phyloP scores from a whole-genome alignment of 208 protist species.

The Crithidia bombi region DNA sequence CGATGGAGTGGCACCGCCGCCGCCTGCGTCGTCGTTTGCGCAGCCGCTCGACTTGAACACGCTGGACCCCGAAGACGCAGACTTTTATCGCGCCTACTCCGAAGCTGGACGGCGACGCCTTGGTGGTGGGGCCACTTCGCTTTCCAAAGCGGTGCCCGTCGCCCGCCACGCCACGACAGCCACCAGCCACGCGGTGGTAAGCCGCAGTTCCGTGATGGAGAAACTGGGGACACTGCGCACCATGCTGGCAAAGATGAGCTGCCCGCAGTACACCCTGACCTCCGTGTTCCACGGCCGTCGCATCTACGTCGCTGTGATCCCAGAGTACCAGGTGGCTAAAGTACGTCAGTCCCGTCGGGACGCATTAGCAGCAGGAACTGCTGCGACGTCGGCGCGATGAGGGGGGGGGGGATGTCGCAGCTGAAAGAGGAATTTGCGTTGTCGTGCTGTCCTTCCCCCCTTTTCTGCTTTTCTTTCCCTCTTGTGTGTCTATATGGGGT shows the following conservation, averaged over 20 bases:
- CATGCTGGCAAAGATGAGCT: constrained; percentile 81
- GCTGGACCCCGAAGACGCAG: constrained; percentile 55
- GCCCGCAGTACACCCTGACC: constrained; percentile 86
- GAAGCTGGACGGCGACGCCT: constrained; percentile 25
- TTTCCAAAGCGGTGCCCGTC: background rate
- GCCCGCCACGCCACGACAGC: constrained; percentile 3
- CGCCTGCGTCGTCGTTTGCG: constrained; percentile 14
- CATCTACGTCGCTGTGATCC: constrained; percentile 77
- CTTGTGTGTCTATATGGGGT: too few species aligned
- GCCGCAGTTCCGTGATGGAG: constrained; percentile 33
- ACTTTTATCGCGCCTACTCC: constrained; percentile 86
- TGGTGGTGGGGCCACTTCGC: constrained; percentile 14
- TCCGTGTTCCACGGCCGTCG: constrained; percentile 66
- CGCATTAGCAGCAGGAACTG: background rate
- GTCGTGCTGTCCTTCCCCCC: background rate
- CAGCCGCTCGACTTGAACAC: constrained; percentile 20
- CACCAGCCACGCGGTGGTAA: constrained; percentile 12
- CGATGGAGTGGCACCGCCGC: background rate
- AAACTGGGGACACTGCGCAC: constrained; percentile 49
- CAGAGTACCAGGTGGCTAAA: constrained; percentile 79
- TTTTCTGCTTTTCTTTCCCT: background rate
- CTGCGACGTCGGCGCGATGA: too few species aligned
- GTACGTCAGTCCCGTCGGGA: constrained; percentile 31
- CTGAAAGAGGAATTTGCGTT: background rate
- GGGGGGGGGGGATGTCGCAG: too few species aligned